These are phyloP conservation scores for Thuja plicata DNA, from an alignment of 83 land plant species.

Conservation along the genomic window DNA sequence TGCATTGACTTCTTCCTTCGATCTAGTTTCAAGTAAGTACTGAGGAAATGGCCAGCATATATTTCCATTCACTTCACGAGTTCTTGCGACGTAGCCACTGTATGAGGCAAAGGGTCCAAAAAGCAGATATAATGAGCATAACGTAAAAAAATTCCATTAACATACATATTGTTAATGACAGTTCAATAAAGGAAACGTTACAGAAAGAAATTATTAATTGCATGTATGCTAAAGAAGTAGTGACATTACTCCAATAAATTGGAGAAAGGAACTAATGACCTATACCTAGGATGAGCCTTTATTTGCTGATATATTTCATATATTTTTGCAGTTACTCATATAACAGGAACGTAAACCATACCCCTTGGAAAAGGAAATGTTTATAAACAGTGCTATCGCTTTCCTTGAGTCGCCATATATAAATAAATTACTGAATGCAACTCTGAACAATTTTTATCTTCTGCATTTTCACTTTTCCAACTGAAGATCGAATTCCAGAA, in stretches of 20 bases:
- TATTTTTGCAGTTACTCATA: neutral
- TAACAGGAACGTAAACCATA: neutral
- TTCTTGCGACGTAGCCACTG: constrained; percentile 7
- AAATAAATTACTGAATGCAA: neutral
- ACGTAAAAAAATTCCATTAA: neutral
- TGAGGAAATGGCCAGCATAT: constrained; percentile 13
- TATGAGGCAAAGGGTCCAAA: neutral
- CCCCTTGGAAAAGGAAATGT: neutral
- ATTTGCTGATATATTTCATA: neutral
- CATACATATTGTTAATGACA: neutral
- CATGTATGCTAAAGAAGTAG: neutral
- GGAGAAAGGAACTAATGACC: neutral
- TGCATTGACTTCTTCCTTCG: neutral
- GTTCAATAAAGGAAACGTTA: neutral
- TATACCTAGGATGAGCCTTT: neutral
- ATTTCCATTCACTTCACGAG: neutral
- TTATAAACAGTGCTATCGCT: neutral
- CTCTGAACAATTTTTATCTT: neutral
- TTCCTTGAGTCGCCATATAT: neutral
- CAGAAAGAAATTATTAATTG: neutral
- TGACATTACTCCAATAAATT: neutral
- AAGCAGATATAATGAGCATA: neutral
- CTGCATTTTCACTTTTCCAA: neutral
- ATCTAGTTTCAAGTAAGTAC: constrained; percentile 2
- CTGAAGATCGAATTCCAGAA: neutral